Base-by-base conservation (phyloP, 805 yeast species). In the Danielia oregonensis region DNA sequence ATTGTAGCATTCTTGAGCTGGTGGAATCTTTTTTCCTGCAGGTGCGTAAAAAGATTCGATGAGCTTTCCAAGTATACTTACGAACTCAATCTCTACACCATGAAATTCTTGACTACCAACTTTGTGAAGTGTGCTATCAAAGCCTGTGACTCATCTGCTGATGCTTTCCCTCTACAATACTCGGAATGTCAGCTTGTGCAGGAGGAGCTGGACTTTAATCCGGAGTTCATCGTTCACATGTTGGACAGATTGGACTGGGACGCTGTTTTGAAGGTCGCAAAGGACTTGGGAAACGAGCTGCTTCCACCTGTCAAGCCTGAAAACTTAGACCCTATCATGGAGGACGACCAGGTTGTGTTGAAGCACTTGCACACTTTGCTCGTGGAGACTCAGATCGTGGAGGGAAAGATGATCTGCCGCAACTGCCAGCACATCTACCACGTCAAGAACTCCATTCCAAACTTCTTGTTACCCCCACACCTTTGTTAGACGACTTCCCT, bases 31-130 rank as follows among this genome's bases (percentile, higher is more conserved):
- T n/a, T n/a, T n/a, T n/a, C n/a, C n/a, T n/a, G n/a, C n/a, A n/a
- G n/a, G n/a, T n/a, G n/a, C n/a, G n/a, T n/a, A n/a, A n/a, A n/a
- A n/a, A n/a, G n/a, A n/a, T n/a, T n/a, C n/a, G n/a, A n/a, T n/a
- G n/a, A n/a, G n/a, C n/a, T n/a, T n/a, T n/a, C n/a, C n/a, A n/a
- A n/a, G n/a, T n/a, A n/a, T n/a, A n/a, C n/a, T n/a, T n/a, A n/a
- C n/a, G n/a, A n/a, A n/a, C n/a, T n/a, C n/a, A n/a, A n/a, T n/a
- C n/a, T n/a, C n/a, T n/a, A n/a, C n/a, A n/a, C n/a, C n/a, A 91
- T 91, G 98, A 91, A 93, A 65, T 79, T 91, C 52, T 67, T 93
- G 17, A 91, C 98, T n/a, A 86, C 97, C 9, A 93, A 93, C 61
- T 93, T 93, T 61, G 95, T 93, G 43, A 87, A 83, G 57, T 93